Conservation (phyloP, 495 filamentous ascomycete genomes). For the Penicillium lividum region DNA sequence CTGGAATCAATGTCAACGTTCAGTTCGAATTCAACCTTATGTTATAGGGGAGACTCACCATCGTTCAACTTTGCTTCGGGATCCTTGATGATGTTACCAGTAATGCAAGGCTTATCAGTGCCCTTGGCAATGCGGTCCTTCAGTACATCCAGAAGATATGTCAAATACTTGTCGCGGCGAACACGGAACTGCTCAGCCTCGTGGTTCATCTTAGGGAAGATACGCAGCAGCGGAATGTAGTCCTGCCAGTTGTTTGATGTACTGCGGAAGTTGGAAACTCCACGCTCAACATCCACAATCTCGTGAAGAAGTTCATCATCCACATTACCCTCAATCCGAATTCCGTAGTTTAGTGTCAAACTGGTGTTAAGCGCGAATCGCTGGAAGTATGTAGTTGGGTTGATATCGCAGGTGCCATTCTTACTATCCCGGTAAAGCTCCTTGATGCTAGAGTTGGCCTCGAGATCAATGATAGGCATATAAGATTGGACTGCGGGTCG, state of each 20-base stretch:
- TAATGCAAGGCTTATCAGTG: conserved; percentile 70
- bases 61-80: conserved; percentile 63
- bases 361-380: conserved; percentile 67
- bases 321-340: conserved; percentile 60
- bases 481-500: conserved; percentile 64
- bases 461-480: conserved; percentile 73
- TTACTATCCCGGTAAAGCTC: conserved; percentile 60
- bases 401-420: conserved; percentile 59
- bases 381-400: conserved; percentile 66
- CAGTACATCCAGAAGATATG: conserved; percentile 57
- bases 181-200: conserved; percentile 56
- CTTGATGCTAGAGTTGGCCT: conserved; percentile 63
- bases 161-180: conserved; percentile 59
- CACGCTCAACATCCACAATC: conserved; percentile 64
- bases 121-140: conserved; percentile 60
- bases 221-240: conserved; percentile 63
- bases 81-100: conserved; percentile 67
- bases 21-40: neutral
- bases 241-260: conserved; percentile 73
- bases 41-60: conserved; percentile 34
- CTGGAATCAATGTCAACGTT: conserved; percentile 31
- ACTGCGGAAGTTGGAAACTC: conserved; percentile 62
- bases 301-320: conserved; percentile 60
- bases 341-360: conserved; percentile 67
- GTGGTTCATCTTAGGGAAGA: conserved; percentile 54